phyloP scores from a whole-genome alignment of 139 green algal genomes.

The Picochlorum sp. region DNA sequence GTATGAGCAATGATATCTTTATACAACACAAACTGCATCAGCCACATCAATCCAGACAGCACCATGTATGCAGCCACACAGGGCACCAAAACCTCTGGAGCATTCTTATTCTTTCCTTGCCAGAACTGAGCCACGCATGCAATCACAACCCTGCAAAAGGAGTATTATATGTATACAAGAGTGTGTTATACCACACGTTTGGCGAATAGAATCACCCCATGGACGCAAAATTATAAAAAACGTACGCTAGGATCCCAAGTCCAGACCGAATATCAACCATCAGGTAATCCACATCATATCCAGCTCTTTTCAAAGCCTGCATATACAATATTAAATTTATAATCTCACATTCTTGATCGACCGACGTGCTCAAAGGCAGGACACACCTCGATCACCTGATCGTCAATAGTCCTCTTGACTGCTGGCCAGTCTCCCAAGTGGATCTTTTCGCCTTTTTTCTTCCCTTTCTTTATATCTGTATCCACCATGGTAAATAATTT shows the following conservation, averaged over 20 bases:
- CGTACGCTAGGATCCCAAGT: constrained; percentile 57
- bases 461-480: neutral
- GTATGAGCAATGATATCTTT: constrained; percentile 54
- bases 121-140: constrained; percentile 70
- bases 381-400: constrained; percentile 39
- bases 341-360: neutral
- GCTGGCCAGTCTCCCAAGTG: constrained; percentile 41
- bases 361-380: neutral
- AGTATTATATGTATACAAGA: neutral
- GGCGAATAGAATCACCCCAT: too few species aligned
- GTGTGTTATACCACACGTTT: accelerated
- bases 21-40: constrained; percentile 43
- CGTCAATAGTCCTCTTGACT: constrained; percentile 56
- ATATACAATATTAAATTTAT: neutral
- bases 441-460: constrained; percentile 29
- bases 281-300: constrained; percentile 49
- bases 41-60: constrained; percentile 41
- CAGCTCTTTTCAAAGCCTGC: constrained; percentile 41
- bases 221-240: neutral
- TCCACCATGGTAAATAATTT: neutral
- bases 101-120: constrained; percentile 53
- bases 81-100: constrained; percentile 40
- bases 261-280: constrained; percentile 65
- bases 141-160: constrained; percentile 39
- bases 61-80: constrained; percentile 56